Evolutionary conservation across 305 asterid species (phyloP).

Genomic region (Andrographis paniculata): DNA sequence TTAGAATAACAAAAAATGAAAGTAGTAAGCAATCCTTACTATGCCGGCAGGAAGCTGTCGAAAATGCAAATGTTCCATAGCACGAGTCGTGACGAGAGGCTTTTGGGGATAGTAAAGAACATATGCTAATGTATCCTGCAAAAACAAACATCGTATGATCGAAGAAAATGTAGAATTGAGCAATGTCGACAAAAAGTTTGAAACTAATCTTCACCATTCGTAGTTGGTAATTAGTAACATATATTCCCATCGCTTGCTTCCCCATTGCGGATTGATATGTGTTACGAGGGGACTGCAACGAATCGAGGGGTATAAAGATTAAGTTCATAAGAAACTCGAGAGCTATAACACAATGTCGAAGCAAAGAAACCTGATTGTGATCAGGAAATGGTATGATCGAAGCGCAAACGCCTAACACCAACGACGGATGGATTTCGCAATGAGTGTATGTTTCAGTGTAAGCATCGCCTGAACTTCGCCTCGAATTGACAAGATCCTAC

Average conservation of each 20-base stretch:
- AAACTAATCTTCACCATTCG: slow-evolving; percentile 48
- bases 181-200: no score
- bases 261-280: slow-evolving; percentile 99
- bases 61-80: slow-evolving; percentile 99
- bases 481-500: slow-evolving; percentile 77
- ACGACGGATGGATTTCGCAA: slow-evolving; percentile 96
- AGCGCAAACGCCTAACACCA: slow-evolving; percentile 96
- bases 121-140: slow-evolving; percentile 95
- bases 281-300: slow-evolving; percentile 89
- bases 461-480: slow-evolving; percentile 70
- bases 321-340: slow-evolving; percentile 5
- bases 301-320: slow-evolving; percentile 21
- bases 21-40: not conserved
- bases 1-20: no score
- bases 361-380: slow-evolving; percentile 75
- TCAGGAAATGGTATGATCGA: slow-evolving; percentile 98
- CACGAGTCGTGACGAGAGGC: slow-evolving; percentile 96
- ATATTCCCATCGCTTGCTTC: slow-evolving; percentile 98
- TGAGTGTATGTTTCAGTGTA: slow-evolving; percentile 89
- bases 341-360: not conserved
- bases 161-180: no score
- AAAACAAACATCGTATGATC: no score
- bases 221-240: slow-evolving; percentile 94
- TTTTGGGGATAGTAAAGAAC: slow-evolving; percentile 96
- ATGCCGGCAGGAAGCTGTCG: slow-evolving; percentile 98